phyloP scores from a whole-genome alignment of 257 asterid genomes.

The Capsicum chinense region DNA sequence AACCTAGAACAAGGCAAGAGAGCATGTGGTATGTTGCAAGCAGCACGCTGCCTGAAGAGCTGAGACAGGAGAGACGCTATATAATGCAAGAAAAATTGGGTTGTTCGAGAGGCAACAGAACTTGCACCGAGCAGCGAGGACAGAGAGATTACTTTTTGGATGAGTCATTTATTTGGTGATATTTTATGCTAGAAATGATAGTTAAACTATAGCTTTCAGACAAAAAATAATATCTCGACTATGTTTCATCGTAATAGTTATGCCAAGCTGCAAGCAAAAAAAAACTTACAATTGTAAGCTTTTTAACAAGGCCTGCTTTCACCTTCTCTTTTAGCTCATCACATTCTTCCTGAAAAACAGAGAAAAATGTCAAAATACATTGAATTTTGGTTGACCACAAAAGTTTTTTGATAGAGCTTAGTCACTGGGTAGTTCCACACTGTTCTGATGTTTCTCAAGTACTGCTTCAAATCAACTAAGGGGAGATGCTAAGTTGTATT shows the following conservation, averaged over 20 bases:
- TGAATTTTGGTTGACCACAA: background rate
- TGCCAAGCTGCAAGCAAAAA: slow-evolving; percentile 16
- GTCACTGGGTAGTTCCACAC: background rate
- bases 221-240: too few species aligned
- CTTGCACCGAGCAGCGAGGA: slow-evolving; percentile 3
- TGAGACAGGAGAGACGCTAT: too few species aligned
- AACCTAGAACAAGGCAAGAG: background rate
- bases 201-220: too few species aligned
- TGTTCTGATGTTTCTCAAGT: background rate
- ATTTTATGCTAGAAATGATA: background rate
- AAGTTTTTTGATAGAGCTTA: background rate
- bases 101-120: background rate
- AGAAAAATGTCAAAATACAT: background rate
- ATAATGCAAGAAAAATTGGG: background rate
- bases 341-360: slow-evolving; percentile 67
- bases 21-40: background rate
- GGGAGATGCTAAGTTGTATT: background rate
- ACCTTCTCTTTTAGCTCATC: slow-evolving; percentile 54
- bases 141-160: slow-evolving; percentile 1
- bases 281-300: slow-evolving; percentile 75
- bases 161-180: background rate
- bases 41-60: background rate
- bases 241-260: background rate
- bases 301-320: slow-evolving; percentile 57
- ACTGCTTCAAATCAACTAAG: background rate